Percentiles rank a stretch among this genome's conserved stretches.
These are phyloP conservation scores for Candida dubliniensis DNA, from an alignment of 1,139 yeast genomes.

Conservation along the genomic window DNA sequence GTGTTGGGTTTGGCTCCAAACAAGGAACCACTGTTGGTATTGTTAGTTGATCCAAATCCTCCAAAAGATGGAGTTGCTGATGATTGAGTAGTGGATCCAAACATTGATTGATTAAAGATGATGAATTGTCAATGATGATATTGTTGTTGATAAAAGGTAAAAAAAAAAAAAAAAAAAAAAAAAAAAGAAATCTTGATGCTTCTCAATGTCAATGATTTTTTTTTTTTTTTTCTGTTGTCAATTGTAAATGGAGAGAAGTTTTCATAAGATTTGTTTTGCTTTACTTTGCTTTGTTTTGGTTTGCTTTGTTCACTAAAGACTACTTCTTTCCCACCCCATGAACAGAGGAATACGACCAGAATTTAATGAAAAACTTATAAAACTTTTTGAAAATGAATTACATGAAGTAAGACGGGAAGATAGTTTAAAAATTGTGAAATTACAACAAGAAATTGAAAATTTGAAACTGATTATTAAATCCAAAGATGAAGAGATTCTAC, in stretches of 20 bases:
- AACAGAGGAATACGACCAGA: conserved; percentile 6
- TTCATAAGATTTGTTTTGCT: background rate
- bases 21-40: conserved; percentile 13
- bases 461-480: background rate
- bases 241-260: background rate
- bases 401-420: background rate
- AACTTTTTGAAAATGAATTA: conserved; percentile 6
- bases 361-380: conserved; percentile 2
- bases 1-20: conserved; percentile 23
- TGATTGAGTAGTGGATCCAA: conserved; percentile 17
- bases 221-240: background rate
- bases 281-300: background rate
- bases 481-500: conserved; percentile 7
- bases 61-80: conserved; percentile 18
- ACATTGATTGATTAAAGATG: conserved; percentile 14
- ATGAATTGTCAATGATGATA: background rate
- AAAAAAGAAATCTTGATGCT: no score
- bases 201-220: background rate
- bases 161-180: background rate
- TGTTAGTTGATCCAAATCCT: conserved; percentile 20
- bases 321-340: no score
- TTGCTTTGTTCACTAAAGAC: no score
- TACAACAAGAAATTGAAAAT: conserved; percentile 1
- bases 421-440: background rate
- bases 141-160: conserved; percentile 2